Evolutionary conservation across 2,329 filamentous ascomycete genomes (phyloP).

Genomic region (Colletotrichum graminicola): DNA sequence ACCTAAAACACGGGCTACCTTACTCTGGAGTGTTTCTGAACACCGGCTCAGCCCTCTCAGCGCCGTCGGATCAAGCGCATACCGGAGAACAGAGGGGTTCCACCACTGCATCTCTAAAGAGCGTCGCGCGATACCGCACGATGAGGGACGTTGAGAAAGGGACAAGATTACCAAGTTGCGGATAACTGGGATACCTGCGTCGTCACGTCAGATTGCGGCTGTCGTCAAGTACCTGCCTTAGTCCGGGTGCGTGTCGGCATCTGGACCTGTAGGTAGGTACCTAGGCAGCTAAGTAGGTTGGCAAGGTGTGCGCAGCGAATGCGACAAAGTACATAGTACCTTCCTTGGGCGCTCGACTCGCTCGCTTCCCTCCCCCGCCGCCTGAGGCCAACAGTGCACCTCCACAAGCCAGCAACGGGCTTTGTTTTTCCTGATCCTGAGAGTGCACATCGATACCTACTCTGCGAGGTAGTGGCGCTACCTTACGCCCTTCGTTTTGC

Average conservation of each 20-base stretch:
- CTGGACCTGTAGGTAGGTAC: neutral
- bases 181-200: conserved; percentile 11
- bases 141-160: neutral
- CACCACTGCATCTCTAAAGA: neutral
- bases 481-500: neutral
- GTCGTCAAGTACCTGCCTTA: conserved; percentile 27
- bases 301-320: too few species aligned
- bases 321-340: too few species aligned
- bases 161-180: neutral
- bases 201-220: neutral
- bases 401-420: neutral
- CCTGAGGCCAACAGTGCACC: conserved; percentile 6
- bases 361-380: neutral
- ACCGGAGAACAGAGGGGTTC: neutral
- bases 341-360: neutral
- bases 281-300: too few species aligned
- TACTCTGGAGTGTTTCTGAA: conserved; percentile 1
- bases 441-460: neutral
- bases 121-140: neutral
- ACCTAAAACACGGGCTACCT: conserved; percentile 8
- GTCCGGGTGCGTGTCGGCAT: conserved; percentile 16
- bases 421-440: neutral
- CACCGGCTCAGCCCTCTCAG: neutral
- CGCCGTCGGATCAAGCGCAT: neutral
- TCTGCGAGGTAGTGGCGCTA: neutral